Evolutionary conservation across 805 yeast species (phyloP).

Genomic region (Myxozyma vanderwaltii): DNA sequence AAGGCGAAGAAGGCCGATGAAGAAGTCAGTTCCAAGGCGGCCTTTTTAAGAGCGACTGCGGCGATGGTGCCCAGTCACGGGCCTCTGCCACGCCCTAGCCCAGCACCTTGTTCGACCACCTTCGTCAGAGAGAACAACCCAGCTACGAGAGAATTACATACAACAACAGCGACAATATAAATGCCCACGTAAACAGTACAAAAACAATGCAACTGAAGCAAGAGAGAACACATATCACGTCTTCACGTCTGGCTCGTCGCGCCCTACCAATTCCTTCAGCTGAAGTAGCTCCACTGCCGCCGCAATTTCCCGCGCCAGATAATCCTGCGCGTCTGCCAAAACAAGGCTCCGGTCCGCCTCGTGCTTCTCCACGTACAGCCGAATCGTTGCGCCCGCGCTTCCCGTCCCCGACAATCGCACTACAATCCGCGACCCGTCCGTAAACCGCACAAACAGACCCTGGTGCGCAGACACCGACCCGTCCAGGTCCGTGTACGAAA

Average conservation of each 20-base stretch:
- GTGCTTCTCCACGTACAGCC: slow-evolving; percentile 87
- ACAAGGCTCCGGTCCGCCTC: slow-evolving; percentile 58
- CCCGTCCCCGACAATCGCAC: slow-evolving; percentile 96
- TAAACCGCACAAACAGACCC: slow-evolving; percentile 82
- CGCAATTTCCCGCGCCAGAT: slow-evolving; percentile 61
- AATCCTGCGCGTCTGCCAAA: slow-evolving; percentile 61
- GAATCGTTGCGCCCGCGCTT: slow-evolving; percentile 94
- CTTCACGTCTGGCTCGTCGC: slow-evolving; percentile 84
- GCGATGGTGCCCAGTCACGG: too few species aligned
- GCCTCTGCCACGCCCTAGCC: too few species aligned
- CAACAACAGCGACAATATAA: too few species aligned
- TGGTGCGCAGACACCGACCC: slow-evolving; percentile 87
- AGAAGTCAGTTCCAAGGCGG: too few species aligned
- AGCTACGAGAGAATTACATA: too few species aligned
- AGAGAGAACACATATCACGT: slow-evolving; percentile 49
- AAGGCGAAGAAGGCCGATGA: too few species aligned
- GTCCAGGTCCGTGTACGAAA: slow-evolving; percentile 90
- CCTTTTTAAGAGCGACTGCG: too few species aligned
- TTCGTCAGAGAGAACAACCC: too few species aligned
- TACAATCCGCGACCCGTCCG: slow-evolving; percentile 80
- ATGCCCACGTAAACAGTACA: too few species aligned
- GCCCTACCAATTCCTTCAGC: slow-evolving; percentile 73
- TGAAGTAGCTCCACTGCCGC: slow-evolving; percentile 68
- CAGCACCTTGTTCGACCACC: too few species aligned
- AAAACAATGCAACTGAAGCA: background rate